Base-by-base conservation (phyloP, 345 rosid genomes). In the Bruguiera gymnorhiza region DNA sequence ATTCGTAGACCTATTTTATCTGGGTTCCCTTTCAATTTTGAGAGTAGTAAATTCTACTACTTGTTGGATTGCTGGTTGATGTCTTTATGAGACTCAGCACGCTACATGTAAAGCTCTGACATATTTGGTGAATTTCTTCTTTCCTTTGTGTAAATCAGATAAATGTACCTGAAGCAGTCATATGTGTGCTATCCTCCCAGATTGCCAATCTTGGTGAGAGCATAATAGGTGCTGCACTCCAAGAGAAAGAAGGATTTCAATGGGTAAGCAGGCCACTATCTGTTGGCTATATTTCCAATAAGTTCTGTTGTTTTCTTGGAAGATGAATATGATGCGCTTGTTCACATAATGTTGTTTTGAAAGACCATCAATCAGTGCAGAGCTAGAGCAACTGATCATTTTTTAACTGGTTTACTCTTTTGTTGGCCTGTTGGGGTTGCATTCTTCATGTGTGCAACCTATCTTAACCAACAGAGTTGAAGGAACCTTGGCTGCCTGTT, bases 151-250 rank as follows among this genome's bases (percentile, higher is more conserved):
- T 27, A 31, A 50, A 57, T 75, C 88, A 92, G 98, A 86, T 89
- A 75, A 77, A 79, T 78, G 85, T 82, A 62, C 53, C 86, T 62
- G 94, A 86, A 83, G 96, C 86, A 71, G 75, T 86, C 37, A 81
- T 90, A 74, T 95, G 98, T 36, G 87, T 92, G 76, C 73, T 87
- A 67, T 96, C 99, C 72, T 90, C 98, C 68, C 98, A 90, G 80
- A 92, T 92, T 70, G 97, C 97, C 66, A 95, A 95, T 79, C 60
- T 90, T 76, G 97, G 97, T 43, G 98, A 95, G 81, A 95, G 98
- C 84, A 73, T 89, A 68, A 92, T 95, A 56, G 97, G 99, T 72
- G 97, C 98, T 70, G 71, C 75, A 15, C 74, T 90, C 66, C 99
- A 95, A 81, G 99, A 88, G 69, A 92, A 89, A 73, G 86, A 90